Conservation (phyloP, 2,329 filamentous ascomycete species). For the Torrubiella hemipterigena region DNA sequence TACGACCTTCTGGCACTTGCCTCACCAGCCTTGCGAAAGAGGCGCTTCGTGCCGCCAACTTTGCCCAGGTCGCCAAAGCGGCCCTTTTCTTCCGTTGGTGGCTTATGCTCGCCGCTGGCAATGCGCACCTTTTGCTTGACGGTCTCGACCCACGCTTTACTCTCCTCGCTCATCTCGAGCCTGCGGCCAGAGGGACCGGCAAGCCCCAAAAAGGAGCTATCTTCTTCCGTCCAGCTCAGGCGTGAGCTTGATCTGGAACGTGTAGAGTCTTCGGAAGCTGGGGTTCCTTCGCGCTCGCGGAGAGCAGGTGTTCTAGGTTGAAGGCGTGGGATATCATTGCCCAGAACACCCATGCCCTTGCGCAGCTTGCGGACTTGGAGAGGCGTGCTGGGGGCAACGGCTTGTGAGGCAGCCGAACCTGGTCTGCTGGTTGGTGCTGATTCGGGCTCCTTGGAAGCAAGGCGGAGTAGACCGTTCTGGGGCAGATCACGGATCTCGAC, state of each 20-base stretch:
- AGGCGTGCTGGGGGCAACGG: slow-evolving; percentile 28
- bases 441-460: slow-evolving; percentile 17
- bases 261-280: slow-evolving; percentile 30
- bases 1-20: too few relatives aligned
- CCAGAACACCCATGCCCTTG: slow-evolving; percentile 26
- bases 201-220: slow-evolving; percentile 49
- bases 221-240: slow-evolving; percentile 46
- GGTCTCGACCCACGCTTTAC: slow-evolving; percentile 68
- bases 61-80: slow-evolving; percentile 60
- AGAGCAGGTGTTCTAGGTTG: slow-evolving; percentile 30
- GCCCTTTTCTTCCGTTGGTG: slow-evolving; percentile 16
- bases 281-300: slow-evolving; percentile 23
- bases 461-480: slow-evolving; percentile 8
- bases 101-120: slow-evolving; percentile 46
- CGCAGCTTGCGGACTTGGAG: slow-evolving; percentile 44
- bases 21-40: slow-evolving; percentile 43
- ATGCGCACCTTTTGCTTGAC: slow-evolving; percentile 70
- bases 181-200: slow-evolving; percentile 57
- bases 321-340: slow-evolving; percentile 17
- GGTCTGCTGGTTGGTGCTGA: slow-evolving; percentile 31
- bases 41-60: slow-evolving; percentile 59
- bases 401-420: slow-evolving; percentile 22
- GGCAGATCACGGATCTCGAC: slow-evolving; percentile 46
- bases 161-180: slow-evolving; percentile 58
- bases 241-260: slow-evolving; percentile 40